Conservation (phyloP, 805 yeast species). For the Myxozyma vanderwaltii region DNA sequence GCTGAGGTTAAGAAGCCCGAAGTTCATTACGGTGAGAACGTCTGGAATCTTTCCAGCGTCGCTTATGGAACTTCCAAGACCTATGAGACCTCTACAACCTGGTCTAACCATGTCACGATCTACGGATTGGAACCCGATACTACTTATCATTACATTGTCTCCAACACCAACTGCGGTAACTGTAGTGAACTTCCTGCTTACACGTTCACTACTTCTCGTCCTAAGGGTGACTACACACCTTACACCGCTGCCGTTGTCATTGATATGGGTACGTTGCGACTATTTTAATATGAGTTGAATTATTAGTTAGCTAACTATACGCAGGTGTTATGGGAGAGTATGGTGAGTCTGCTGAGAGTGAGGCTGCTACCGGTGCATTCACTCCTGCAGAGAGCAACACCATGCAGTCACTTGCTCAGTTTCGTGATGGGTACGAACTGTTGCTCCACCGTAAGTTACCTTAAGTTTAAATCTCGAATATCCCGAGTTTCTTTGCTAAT, state of each 20-base stretch:
- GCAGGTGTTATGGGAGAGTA: slow-evolving; percentile 25
- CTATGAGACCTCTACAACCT: slow-evolving; percentile 36
- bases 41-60: slow-evolving; percentile 21
- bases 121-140: slow-evolving; percentile 37
- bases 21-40: slow-evolving; percentile 36
- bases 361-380: slow-evolving; percentile 15
- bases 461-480: no score
- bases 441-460: slow-evolving; percentile 27
- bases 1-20: slow-evolving; percentile 32
- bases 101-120: slow-evolving; percentile 38
- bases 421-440: slow-evolving; percentile 24
- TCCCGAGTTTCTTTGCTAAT: no score
- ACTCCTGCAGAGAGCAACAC: slow-evolving; percentile 23
- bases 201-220: slow-evolving; percentile 31
- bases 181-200: slow-evolving; percentile 23
- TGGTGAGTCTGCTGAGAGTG: slow-evolving; percentile 21
- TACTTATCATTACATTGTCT: slow-evolving; percentile 39
- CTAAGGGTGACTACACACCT: slow-evolving; percentile 29
- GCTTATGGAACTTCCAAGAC: slow-evolving; percentile 34
- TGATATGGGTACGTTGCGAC: slow-evolving; percentile 33
- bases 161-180: slow-evolving; percentile 31
- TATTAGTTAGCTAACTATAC: no score
- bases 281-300: no score
- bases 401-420: slow-evolving; percentile 32
- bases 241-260: slow-evolving; percentile 29